Evolutionary conservation across 495 filamentous ascomycete genomes (phyloP).

Genomic region (Aspergillus bertholletiae): DNA sequence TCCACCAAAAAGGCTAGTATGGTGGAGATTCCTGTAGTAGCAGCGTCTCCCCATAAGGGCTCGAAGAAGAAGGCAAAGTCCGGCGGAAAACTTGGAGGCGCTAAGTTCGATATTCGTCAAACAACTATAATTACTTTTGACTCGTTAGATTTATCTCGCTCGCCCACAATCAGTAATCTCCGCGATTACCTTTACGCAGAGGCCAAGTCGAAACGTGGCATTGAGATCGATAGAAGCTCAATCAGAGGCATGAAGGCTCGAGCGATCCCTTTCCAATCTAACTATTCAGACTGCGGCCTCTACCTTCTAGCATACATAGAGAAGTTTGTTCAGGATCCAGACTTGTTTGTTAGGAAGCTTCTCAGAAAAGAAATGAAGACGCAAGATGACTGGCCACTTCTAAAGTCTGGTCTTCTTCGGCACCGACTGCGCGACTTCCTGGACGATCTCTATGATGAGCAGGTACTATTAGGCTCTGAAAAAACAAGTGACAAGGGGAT

Average conservation of each 20-base stretch:
- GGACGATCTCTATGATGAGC: conserved; percentile 43
- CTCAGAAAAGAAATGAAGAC: conserved; percentile 44
- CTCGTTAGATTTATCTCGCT: conserved; percentile 65
- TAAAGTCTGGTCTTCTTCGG: conserved; percentile 51
- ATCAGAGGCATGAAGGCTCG: conserved; percentile 66
- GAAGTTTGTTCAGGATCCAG: conserved; percentile 70
- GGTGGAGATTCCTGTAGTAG: neutral
- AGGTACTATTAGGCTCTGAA: conserved; percentile 27
- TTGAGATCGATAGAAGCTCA: conserved; percentile 48
- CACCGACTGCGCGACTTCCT: conserved; percentile 50
- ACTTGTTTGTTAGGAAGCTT: conserved; percentile 56
- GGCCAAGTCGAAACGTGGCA: conserved; percentile 61
- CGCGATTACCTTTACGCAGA: conserved; percentile 77
- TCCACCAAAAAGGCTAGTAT: neutral
- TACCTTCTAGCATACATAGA: conserved; percentile 80
- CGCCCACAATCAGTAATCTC: conserved; percentile 57
- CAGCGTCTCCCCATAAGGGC: conserved; percentile 8
- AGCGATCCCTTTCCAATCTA: conserved; percentile 73
- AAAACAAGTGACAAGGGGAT: conserved; percentile 8
- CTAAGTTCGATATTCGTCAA: conserved; percentile 28
- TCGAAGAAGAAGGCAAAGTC: conserved; percentile 32
- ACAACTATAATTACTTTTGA: conserved; percentile 86
- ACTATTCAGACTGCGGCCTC: conserved; percentile 85
- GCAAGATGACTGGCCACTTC: conserved; percentile 51
- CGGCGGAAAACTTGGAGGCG: conserved; percentile 25